These are phyloP conservation scores for Condylostoma magnum DNA, from an alignment of 169 alveolate genomes.

Conservation along the genomic window DNA sequence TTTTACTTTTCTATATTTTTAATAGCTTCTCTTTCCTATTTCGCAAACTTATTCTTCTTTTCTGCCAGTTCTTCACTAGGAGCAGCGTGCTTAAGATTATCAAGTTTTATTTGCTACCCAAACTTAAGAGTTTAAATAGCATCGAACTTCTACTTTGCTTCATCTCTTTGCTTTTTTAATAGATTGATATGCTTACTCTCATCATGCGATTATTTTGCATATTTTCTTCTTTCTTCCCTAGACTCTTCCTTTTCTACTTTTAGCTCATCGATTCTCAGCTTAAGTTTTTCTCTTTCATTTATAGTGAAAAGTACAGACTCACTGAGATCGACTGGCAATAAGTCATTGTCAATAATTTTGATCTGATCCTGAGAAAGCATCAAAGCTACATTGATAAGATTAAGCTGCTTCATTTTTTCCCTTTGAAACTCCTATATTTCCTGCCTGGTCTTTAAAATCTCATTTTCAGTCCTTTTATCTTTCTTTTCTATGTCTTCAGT, in stretches of 20 bases:
- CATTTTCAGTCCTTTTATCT: conserved; percentile 46
- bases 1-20: conserved; percentile 78
- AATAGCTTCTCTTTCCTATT: conserved; percentile 70
- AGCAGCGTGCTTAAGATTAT: conserved; percentile 63
- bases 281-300: conserved; percentile 15
- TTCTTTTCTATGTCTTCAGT: conserved; percentile 60
- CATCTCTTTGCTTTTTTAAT: conserved; percentile 53
- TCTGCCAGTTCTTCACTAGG: conserved; percentile 69
- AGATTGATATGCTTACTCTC: conserved; percentile 57
- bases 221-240: conserved; percentile 41
- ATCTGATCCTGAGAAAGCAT: conserved; percentile 27
- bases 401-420: conserved; percentile 72
- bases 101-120: conserved; percentile 79
- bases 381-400: conserved; percentile 46
- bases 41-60: conserved; percentile 60
- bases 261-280: conserved; percentile 59
- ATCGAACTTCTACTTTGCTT: conserved; percentile 53
- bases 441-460: conserved; percentile 48
- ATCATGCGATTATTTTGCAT: conserved; percentile 43
- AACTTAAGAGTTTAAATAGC: conserved; percentile 84
- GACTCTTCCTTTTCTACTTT: conserved; percentile 57
- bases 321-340: conserved; percentile 53
- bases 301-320: conserved; percentile 39
- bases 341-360: conserved; percentile 26
- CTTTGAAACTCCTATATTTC: conserved; percentile 73